Base-by-base conservation (phyloP, 768 basidiomycete species). In the Trametes punicea region DNA sequence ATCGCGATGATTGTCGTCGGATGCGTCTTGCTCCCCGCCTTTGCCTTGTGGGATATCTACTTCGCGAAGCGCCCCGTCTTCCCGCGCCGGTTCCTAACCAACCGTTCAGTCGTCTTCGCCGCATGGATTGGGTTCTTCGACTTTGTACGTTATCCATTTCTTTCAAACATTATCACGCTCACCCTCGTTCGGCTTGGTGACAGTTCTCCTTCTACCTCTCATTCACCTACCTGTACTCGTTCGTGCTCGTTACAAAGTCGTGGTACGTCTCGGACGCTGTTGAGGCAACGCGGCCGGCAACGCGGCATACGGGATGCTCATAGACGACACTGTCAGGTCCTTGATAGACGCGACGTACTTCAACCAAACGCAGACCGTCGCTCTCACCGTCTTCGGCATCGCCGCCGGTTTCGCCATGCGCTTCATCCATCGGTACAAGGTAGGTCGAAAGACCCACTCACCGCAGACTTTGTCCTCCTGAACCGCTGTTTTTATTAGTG, bases 191-290 rank as follows among this genome's bases (percentile, higher is more conserved):
- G 47, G 18, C 31, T 11, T n/a, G 11, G 6, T 6, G 6, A 6
- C 50, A 85, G 83, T 63, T 81, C 62, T 82, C 83, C 2, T 85
- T 81, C 72, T 85, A 81, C 73, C 75, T 91, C 42, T 84, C 87
- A 0, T 85, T 73, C 69, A 83, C 85, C 9, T 90, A 90, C 65
- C 79, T 89, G 16, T 90, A 82, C 73, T 85, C 84, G 2, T 88
- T 83, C 68, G 77, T 86, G 36, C 54, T 80, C 52, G 69, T 69
- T 27, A 61, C 64, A 23, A 65, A 64, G 59, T 42, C 49, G 13
- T 64, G 64, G 63, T 62, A 29, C 42, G 52, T 46, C 47, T 6
- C 25, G 3, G 2, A 15, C 27, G 15, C 47, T 13, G 73, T 80
- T 34, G 77, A n/a, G n/a, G n/a, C n/a, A n/a, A n/a, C 79, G 18